phyloP scores from a whole-genome alignment of 2,329 filamentous ascomycete species.

The Plectosphaerella sp. region DNA sequence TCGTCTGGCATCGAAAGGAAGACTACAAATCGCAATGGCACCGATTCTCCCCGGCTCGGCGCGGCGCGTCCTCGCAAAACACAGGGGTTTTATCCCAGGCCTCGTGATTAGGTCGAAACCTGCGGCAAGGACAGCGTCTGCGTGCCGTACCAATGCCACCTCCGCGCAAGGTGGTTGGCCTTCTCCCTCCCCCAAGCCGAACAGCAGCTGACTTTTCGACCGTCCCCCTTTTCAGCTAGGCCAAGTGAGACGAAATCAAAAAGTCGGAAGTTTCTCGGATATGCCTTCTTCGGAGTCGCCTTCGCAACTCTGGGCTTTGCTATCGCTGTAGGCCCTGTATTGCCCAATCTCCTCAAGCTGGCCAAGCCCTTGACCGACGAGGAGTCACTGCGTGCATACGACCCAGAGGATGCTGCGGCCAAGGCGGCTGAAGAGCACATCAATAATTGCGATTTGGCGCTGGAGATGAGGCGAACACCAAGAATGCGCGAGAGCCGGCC shows the following conservation, averaged over 20 bases:
- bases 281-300: slow-evolving; percentile 22
- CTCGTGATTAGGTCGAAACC: no score
- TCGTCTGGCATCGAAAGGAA: no score
- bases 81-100: no score
- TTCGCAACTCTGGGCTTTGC: slow-evolving; percentile 48
- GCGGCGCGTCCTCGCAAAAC: no score
- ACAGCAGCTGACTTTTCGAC: neutral
- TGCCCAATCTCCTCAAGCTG: slow-evolving; percentile 22
- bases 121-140: no score
- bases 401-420: slow-evolving; percentile 48
- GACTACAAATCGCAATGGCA: no score
- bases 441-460: slow-evolving; percentile 68
- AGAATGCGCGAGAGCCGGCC: slow-evolving; percentile 74
- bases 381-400: slow-evolving; percentile 67
- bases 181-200: neutral
- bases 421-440: slow-evolving; percentile 68
- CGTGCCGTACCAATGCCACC: no score
- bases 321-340: slow-evolving; percentile 50
- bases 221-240: no score
- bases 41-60: no score
- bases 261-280: neutral
- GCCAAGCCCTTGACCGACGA: slow-evolving; percentile 45
- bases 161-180: no score
- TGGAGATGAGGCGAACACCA: slow-evolving; percentile 61
- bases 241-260: neutral